Evolutionary conservation across 306 rosid species (phyloP).

Genomic region (Erythrophleum fordii): DNA sequence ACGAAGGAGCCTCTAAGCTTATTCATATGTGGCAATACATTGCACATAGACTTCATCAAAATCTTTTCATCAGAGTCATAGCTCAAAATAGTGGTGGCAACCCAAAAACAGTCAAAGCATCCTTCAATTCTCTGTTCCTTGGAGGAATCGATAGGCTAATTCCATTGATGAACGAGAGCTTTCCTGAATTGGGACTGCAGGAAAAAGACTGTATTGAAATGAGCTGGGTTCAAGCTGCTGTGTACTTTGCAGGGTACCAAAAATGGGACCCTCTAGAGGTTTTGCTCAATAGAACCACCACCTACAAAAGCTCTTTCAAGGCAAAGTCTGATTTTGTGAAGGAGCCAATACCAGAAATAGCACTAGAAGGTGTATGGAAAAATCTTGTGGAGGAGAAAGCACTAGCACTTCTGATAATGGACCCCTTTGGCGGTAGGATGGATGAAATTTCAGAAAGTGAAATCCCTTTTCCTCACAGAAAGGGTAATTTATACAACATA

Average conservation of each 20-base stretch:
- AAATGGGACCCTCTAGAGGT: conserved; percentile 40
- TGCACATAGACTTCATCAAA: conserved; percentile 47
- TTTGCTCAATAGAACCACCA: conserved; percentile 47
- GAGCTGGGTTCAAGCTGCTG: conserved; percentile 60
- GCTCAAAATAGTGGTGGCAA: conserved; percentile 26
- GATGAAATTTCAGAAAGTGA: conserved; percentile 45
- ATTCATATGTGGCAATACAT: conserved; percentile 39
- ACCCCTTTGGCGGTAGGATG: conserved; percentile 57
- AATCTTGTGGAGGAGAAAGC: conserved; percentile 49
- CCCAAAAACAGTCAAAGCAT: conserved; percentile 29
- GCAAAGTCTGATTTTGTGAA: conserved; percentile 64
- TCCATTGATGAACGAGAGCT: conserved; percentile 50
- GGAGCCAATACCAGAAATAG: conserved; percentile 51
- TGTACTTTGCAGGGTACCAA: conserved; percentile 48
- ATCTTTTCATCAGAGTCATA: conserved; percentile 56
- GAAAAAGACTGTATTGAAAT: conserved; percentile 62
- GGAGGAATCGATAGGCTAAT: conserved; percentile 48
- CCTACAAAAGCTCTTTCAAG: conserved; percentile 52
- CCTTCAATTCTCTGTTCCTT: conserved; percentile 49
- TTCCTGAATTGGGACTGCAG: conserved; percentile 58
- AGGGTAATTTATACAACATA: conserved; percentile 42
- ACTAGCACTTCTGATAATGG: conserved; percentile 35
- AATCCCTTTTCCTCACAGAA: conserved; percentile 54
- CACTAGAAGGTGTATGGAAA: conserved; percentile 52
- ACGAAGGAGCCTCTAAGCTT: conserved; percentile 28